These are phyloP conservation scores for Pelargonium australe DNA, from an alignment of 441 rosid species.

Conservation along the genomic window DNA sequence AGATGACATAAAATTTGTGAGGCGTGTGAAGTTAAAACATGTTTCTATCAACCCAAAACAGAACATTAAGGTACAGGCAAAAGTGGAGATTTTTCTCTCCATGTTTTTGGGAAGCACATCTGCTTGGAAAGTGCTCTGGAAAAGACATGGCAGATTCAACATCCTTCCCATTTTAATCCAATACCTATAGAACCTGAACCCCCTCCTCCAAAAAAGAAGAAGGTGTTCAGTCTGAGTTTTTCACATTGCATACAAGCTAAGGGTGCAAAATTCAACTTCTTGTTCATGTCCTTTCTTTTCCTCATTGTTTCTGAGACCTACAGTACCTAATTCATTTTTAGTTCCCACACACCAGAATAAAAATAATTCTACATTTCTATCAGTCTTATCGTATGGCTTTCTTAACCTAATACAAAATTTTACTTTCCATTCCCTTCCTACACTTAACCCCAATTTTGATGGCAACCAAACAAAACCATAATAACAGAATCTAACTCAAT, in stretches of 20 bases:
- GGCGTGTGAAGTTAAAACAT: background rate
- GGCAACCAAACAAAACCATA: constrained; percentile 6
- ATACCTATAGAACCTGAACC: too few relatives aligned
- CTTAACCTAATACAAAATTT: background rate
- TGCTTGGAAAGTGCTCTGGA: background rate
- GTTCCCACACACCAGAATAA: too few relatives aligned
- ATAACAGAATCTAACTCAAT: background rate
- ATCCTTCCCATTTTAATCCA: too few relatives aligned
- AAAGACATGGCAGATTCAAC: background rate
- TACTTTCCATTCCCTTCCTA: background rate
- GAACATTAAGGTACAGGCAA: background rate
- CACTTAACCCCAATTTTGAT: background rate
- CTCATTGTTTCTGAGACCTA: too few relatives aligned
- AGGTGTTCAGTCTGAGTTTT: background rate
- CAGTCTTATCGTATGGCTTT: background rate
- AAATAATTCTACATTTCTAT: background rate
- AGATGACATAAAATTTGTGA: background rate
- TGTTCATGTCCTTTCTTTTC: too few relatives aligned
- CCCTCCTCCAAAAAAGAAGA: background rate
- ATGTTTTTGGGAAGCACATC: background rate
- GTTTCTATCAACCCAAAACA: background rate
- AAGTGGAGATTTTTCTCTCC: background rate
- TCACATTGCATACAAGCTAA: constrained; percentile 1
- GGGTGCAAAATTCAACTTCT: background rate
- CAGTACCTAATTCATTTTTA: too few relatives aligned